These are phyloP conservation scores for Cyclotella atomus DNA, from an alignment of 108 stramenopile genomes.

Conservation along the genomic window DNA sequence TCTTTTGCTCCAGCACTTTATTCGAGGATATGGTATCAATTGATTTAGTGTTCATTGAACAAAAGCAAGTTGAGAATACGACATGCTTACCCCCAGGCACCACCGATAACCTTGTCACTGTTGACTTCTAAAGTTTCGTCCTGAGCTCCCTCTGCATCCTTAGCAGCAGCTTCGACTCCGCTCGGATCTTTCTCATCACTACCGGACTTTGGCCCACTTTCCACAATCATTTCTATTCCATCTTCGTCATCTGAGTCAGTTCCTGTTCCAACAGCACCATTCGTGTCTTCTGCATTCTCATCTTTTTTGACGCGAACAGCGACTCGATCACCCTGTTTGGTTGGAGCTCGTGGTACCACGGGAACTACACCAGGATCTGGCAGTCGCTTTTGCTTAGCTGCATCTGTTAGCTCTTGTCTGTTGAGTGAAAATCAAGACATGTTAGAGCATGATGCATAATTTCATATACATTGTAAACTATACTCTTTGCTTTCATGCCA, in stretches of 20 bases:
- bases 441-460: not conserved
- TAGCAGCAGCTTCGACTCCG: not conserved
- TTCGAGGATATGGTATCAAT: too few relatives aligned
- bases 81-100: constrained; percentile 76
- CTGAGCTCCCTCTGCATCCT: not conserved
- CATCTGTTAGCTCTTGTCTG: constrained; percentile 90
- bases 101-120: constrained; percentile 55
- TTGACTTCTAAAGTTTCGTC: not conserved
- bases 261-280: constrained; percentile 19
- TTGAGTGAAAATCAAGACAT: not conserved
- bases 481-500: not conserved
- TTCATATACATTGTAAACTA: too few relatives aligned
- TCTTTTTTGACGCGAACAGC: constrained; percentile 54
- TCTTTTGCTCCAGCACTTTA: constrained; percentile 67
- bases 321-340: constrained; percentile 68
- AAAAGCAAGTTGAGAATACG: too few relatives aligned
- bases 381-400: constrained; percentile 71
- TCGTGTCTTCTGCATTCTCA: constrained; percentile 19
- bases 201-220: constrained; percentile 20
- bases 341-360: constrained; percentile 65
- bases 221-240: constrained; percentile 38
- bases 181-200: not conserved
- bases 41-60: too few relatives aligned
- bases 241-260: constrained; percentile 40
- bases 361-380: constrained; percentile 86